Base-by-base conservation (phyloP, 2,329 filamentous ascomycete species). In the Ophiostoma fasciatum region DNA sequence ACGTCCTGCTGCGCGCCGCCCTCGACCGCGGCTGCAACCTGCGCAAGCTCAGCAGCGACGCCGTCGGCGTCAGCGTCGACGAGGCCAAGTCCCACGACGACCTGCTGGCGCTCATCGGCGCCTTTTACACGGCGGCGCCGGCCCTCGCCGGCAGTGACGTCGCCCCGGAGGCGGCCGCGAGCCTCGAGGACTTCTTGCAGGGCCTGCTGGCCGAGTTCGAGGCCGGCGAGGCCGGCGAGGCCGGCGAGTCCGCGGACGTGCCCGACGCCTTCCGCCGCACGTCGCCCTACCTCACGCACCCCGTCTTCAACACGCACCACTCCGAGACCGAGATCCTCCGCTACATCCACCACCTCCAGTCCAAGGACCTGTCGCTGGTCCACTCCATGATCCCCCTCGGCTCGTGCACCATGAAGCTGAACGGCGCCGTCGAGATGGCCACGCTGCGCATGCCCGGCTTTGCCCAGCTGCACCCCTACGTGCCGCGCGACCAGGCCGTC, bases 381-480 rank as follows among this genome's bases (percentile, higher is more conserved):
- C 88, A 96, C 61, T 94, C 87, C 13, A 96, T 96, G 88, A 96
- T 96, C 42, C 85, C 88, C 3, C 71, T 96, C 1, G 88, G 88
- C 15, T 94, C 88, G 1, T 96, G 88, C 65, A 96, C 88, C 12
- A 96, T 96, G 88, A 96, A 96, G 66, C 74, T 94, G 36, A 94
- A 94, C 55, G 82, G 81, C 28, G 90, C 87, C 4, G 82, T 82
- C 1, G 84, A 94, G 62, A 94, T 96, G 88, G 71, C 82, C 13
- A 80, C 87, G 7, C 69, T 94, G 37, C 82, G 82, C 1, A 78
- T 76, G 59, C 74, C 77, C 1, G 73, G 78, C 33, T 83, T 87
- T 50, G 71, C 81, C 28, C 74, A 78, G 42, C 66, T 93, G 23
- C 88, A 96, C 59, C 88, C 88, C 0, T 84, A 85, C 50, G 71